These are phyloP conservation scores for Suillus tomentosus DNA, from an alignment of 768 basidiomycete species.

Conservation along the genomic window DNA sequence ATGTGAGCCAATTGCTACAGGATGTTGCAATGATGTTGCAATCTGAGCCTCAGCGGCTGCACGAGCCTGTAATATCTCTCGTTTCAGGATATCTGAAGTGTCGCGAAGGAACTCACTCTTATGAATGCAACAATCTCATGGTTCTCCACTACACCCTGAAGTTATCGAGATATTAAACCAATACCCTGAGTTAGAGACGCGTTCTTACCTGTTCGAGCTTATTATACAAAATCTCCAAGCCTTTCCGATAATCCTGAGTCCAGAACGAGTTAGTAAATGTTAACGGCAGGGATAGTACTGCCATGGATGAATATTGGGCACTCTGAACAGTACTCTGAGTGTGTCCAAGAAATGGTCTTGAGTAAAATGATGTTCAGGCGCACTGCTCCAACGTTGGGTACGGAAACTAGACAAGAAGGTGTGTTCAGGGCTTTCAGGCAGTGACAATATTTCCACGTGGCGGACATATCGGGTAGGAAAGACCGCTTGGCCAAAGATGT, in stretches of 20 bases:
- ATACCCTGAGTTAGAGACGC: conserved; percentile 9
- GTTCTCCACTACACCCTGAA: conserved; percentile 80
- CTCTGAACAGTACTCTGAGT: background rate
- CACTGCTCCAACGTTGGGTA: conserved; percentile 7
- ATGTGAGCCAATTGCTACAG: conserved; percentile 49
- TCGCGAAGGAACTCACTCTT: conserved; percentile 51
- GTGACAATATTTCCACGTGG: conserved; percentile 15
- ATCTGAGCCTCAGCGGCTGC: conserved; percentile 68
- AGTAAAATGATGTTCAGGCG: conserved; percentile 17
- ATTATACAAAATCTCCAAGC: conserved; percentile 73
- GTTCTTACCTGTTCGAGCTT: conserved; percentile 73
- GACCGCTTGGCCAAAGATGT: background rate
- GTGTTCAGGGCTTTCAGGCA: conserved; percentile 3
- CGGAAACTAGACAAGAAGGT: conserved; percentile 13
- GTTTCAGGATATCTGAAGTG: conserved; percentile 8
- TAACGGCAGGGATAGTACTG: conserved; percentile 86
- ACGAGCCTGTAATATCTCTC: conserved; percentile 57
- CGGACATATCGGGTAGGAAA: background rate
- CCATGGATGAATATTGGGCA: conserved; percentile 51
- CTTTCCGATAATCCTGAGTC: conserved; percentile 87
- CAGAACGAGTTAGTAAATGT: conserved; percentile 93
- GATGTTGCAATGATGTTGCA: conserved; percentile 57
- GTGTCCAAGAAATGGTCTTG: conserved; percentile 7
- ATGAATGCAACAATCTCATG: conserved; percentile 84
- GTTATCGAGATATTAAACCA: conserved; percentile 16